Base-by-base conservation (phyloP, 2,329 filamentous ascomycete genomes). In the Diplodia mutila region DNA sequence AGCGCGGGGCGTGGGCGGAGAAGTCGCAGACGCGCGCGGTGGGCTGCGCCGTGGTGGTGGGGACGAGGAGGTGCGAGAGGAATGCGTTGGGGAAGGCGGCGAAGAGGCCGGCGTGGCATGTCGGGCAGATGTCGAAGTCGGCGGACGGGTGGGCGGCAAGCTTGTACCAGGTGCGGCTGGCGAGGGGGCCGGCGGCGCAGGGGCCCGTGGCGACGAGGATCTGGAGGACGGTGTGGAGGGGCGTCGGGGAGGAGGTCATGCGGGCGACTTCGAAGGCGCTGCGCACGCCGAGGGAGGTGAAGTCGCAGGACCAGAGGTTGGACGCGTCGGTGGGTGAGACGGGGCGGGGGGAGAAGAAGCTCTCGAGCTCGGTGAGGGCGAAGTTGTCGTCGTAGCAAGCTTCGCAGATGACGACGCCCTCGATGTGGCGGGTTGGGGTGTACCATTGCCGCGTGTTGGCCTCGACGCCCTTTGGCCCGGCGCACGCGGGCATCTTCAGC, bases 31-130 rank as follows among this genome's bases (percentile, higher is more conserved):
- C 9, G 27, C 59, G 59, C 0, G 3, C 8, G 42, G 59, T 23
- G 42, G 59, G 25, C 16, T 61, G 59, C 2, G 42, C 2, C 1
- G 46, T 34, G 2, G 42, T 61, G n/a, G 9, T 16, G 9, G 42
- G 25, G 4, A 2, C 0, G 46, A 49, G 34, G n/a, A 61, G 42
- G 78, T 0, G 86, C 85, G 86, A 88, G 90, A 0, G 86, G 87
- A 27, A 83, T 79, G 2, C 4, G 39, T 6, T 2, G 16, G 39
- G 39, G 34, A 90, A 77, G 66, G 89, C 87, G 0, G 42, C 57
- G 57, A 61, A 61, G 42, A 61, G 57, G 87, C 85, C 0, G 89
- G 88, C 74, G 97, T 93, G 71, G 93, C 91, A 78, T 93, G 96
- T 80, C 96, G 96, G 27, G 93, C 5, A 88, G 77, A 32, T 78